Base-by-base conservation (phyloP, 768 basidiomycete species). In the Lentinula boryana region DNA sequence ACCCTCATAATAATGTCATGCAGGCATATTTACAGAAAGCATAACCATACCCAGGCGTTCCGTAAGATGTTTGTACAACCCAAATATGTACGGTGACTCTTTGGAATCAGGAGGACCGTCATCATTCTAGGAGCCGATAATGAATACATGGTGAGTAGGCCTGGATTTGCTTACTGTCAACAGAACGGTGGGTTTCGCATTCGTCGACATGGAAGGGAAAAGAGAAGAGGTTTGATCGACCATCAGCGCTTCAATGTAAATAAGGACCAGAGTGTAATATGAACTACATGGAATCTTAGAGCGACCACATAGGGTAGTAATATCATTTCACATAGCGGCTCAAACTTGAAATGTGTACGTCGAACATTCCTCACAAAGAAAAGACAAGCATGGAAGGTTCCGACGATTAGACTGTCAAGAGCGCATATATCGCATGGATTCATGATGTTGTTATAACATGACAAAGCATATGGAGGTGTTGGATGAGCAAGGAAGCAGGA, bases 61-160 rank as follows among this genome's bases (percentile, higher is more conserved):
- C 5, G 79, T 84, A 53, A 94, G 75, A 65, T 84, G 76, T 23
- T 75, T 78, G 67, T 87, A 91, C 49, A 93, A 76, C 5, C 86
- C 87, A 54, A 87, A 84, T 55, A 91, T 78, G 69, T 87, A 91
- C 0, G 91, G 91, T 1, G 91, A 92, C 38, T 88, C 85, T 9
- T 67, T 64, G 7, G 71, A 63, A 38, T 84, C 73, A 6, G 91
- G 92, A 13, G 91, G 92, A 2, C 91, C 91, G 66, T 94, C 92
- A 67, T 94, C 91, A 69, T 93, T 93, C 86, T 91, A 65, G 6
- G 60, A 8, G 27, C 13, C 35, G 9, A 40, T 41, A 3, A 44
- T 46, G n/a, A 32, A 44, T 21, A n/a, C 16, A 13, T 6, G 6
- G 5, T 7, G 41, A 15, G 15, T 13, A 16, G 16, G 7, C 16